Conservation (phyloP, 352 stramenopile genomes). For the Phytophthora brassicae region DNA sequence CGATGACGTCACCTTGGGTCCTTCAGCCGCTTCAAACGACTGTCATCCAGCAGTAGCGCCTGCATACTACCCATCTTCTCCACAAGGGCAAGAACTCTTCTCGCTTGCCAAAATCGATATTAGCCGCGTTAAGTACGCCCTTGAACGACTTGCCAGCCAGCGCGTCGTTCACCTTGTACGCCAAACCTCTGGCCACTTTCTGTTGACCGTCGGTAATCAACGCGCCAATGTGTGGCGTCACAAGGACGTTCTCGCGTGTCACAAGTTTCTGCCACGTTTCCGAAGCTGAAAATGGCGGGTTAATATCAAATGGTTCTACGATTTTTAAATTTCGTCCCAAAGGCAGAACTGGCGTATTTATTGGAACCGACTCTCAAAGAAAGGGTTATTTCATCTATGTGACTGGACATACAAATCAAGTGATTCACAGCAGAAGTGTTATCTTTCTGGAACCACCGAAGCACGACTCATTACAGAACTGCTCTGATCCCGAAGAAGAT, state of each 20-base stretch:
- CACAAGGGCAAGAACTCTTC: constrained; percentile 85
- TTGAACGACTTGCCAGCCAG: constrained; percentile 91
- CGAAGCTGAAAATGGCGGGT: constrained; percentile 46
- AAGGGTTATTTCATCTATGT: constrained; percentile 20
- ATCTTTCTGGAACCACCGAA: constrained; percentile 9
- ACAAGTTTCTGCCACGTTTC: constrained; percentile 78
- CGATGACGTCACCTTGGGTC: constrained; percentile 75
- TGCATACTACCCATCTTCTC: constrained; percentile 92
- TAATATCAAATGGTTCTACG: constrained; percentile 82
- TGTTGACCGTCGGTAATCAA: constrained; percentile 94
- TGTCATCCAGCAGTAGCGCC: constrained; percentile 80
- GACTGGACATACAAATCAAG: neutral
- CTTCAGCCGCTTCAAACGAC: constrained; percentile 69
- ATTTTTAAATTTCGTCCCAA: constrained; percentile 7
- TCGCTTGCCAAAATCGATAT: constrained; percentile 86
- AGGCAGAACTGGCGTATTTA: neutral
- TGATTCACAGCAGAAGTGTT: constrained; percentile 11
- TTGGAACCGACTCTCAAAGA: constrained; percentile 10
- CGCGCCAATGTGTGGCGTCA: constrained; percentile 95
- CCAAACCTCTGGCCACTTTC: constrained; percentile 89
- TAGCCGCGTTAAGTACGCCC: constrained; percentile 95
- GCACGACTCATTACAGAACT: neutral
- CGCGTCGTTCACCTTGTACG: constrained; percentile 91
- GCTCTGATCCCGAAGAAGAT: neutral
- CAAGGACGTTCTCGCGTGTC: constrained; percentile 89